phyloP scores from a whole-genome alignment of 2,329 filamentous ascomycete genomes.

The Aspergillus awamori region DNA sequence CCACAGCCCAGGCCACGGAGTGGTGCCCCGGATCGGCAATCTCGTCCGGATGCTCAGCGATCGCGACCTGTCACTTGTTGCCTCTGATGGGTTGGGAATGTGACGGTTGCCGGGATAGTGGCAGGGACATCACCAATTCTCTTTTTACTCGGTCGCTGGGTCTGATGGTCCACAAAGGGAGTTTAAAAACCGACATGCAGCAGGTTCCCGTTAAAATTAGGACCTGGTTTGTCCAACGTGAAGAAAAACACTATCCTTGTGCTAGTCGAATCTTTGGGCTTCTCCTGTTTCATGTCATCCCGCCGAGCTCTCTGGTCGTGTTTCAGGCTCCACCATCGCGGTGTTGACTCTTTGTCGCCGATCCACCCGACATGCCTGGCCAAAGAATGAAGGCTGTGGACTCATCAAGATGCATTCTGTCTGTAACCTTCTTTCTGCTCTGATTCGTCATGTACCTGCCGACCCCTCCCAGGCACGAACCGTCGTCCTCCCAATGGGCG shows the following conservation, averaged over 20 bases:
- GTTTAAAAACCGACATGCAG: background rate
- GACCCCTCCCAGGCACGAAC: constrained; percentile 4
- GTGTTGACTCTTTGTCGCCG: constrained; percentile 12
- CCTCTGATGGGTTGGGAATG: constrained; percentile 4
- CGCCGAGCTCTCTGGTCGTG: constrained; percentile 14
- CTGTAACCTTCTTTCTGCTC: background rate
- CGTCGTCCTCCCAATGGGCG: constrained; percentile 8
- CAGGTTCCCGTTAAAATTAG: background rate
- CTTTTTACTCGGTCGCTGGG: background rate
- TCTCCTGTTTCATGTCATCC: constrained; percentile 23
- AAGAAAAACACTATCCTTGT: background rate
- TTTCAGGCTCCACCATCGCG: constrained; percentile 19
- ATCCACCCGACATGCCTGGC: constrained; percentile 20
- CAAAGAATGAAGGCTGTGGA: constrained; percentile 21
- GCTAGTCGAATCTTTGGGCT: constrained; percentile 1
- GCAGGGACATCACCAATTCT: background rate
- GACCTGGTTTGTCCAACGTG: background rate
- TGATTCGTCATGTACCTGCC: constrained; percentile 17
- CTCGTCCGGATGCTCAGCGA: constrained; percentile 7
- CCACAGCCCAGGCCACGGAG: background rate
- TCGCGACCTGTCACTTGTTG: background rate
- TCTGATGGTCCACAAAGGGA: background rate
- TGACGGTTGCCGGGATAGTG: constrained; percentile 1
- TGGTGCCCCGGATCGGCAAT: constrained; percentile 18
- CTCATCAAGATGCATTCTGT: constrained; percentile 2